Percentiles rank a stretch among this genome's conserved stretches.
Conservation (phyloP, 2,329 filamentous ascomycete genomes). For the Fusarium fujikuroi region DNA sequence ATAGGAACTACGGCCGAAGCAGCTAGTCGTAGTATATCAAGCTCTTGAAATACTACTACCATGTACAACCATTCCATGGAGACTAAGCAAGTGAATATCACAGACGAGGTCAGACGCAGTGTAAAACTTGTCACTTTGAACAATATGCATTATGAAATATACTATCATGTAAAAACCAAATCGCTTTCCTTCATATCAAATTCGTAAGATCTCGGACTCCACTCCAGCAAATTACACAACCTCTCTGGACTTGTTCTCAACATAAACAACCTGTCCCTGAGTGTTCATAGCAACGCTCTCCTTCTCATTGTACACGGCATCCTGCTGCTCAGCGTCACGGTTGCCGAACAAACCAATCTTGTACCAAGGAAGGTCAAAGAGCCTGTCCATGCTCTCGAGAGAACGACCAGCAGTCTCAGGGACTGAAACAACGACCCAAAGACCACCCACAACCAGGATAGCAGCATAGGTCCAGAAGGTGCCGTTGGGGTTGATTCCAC, state of each 20-base stretch:
- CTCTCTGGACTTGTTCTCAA: constrained; percentile 12
- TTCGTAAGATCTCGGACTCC: neutral
- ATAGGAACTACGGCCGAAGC: neutral
- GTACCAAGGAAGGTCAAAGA: constrained; percentile 20
- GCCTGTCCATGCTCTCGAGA: constrained; percentile 21
- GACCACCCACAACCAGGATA: neutral
- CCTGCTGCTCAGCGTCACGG: constrained; percentile 18
- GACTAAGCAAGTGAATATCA: too few species aligned
- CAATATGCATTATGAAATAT: neutral
- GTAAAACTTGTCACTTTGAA: fast-evolving
- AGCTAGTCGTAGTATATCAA: neutral
- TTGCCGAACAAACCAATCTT: constrained; percentile 20
- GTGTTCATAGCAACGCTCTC: constrained; percentile 1
- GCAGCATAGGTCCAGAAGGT: constrained; percentile 18
- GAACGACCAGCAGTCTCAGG: constrained; percentile 17
- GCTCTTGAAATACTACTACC: neutral
- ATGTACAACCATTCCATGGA: neutral
- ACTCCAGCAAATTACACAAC: neutral
- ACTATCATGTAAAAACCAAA: neutral
- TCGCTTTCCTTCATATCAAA: neutral
- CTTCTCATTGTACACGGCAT: constrained; percentile 16
- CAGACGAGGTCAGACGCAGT: neutral
- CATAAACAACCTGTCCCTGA: constrained; percentile 5
- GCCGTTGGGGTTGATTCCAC: constrained; percentile 15
- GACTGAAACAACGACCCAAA: constrained; percentile 11